A percentile compares a stretch with the other conserved stretches of the same genome.
Evolutionary conservation across 805 yeast species (phyloP).

Genomic region (Maudiozyma bulderi): DNA sequence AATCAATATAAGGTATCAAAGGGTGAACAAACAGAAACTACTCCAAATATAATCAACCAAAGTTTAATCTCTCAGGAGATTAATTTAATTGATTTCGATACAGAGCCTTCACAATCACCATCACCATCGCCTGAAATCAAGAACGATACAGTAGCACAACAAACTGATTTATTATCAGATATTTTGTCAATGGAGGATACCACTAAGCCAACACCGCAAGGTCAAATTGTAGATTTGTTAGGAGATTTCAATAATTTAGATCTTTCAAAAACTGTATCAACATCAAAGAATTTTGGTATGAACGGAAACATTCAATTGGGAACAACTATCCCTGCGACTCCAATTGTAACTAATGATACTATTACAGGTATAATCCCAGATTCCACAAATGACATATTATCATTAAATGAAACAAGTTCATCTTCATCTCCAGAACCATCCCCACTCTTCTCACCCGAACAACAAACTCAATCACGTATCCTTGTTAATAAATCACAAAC

Average conservation of each 20-base stretch:
- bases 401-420: constrained; percentile 7
- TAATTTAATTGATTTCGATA: constrained; percentile 69
- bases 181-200: not conserved
- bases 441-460: constrained; percentile 1
- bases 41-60: not conserved
- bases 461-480: constrained; percentile 10
- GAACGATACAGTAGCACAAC: not conserved
- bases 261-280: constrained; percentile 9
- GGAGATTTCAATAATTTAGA: constrained; percentile 30
- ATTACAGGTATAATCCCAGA: constrained; percentile 10
- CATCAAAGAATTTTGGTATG: constrained; percentile 12
- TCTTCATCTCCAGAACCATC: not conserved
- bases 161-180: not conserved
- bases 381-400: constrained; percentile 3
- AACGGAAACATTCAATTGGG: constrained; percentile 30
- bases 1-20: constrained; percentile 56
- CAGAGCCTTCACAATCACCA: constrained; percentile 30
- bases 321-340: constrained; percentile 14
- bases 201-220: constrained; percentile 7
- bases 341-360: constrained; percentile 13
- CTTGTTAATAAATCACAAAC: constrained; percentile 35
- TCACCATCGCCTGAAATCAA: not conserved
- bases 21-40: constrained; percentile 40
- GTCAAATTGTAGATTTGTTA: constrained; percentile 37
- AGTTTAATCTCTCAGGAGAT: constrained; percentile 33